Conservation (phyloP, 129 eudicot genomes). For the Artemisia tridentata region DNA sequence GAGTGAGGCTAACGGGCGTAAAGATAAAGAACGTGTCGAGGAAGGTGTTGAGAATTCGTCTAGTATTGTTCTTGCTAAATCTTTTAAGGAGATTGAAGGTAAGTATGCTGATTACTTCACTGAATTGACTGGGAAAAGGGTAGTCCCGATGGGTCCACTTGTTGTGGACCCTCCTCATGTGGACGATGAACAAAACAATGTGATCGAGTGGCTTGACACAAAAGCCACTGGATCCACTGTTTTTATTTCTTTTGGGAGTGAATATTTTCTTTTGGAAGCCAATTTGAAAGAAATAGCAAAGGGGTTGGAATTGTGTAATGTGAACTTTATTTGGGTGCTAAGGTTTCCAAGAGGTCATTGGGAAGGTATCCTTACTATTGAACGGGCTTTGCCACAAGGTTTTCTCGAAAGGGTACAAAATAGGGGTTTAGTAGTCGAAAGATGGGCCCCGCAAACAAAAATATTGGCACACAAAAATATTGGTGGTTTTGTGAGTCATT, state of each 20-base stretch:
- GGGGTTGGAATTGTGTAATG: constrained; percentile 24
- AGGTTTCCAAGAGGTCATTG: constrained; percentile 16
- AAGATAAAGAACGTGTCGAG: constrained; percentile 12
- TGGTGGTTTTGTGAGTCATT: constrained; percentile 29
- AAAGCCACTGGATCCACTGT: constrained; percentile 8
- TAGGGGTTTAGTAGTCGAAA: constrained; percentile 19
- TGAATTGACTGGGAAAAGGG: not conserved
- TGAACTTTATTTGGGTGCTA: constrained; percentile 29
- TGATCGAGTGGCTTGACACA: constrained; percentile 21
- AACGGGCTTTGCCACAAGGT: constrained; percentile 25
- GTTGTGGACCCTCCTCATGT: not conserved
- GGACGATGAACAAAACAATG: not conserved
- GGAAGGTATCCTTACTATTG: not conserved
- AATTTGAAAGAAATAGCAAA: constrained; percentile 23
- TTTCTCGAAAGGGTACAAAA: constrained; percentile 22
- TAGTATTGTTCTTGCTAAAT: constrained; percentile 6
- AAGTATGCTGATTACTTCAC: constrained; percentile 8
- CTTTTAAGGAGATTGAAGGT: constrained; percentile 18
- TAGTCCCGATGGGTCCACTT: constrained; percentile 4
- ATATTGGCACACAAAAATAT: constrained; percentile 12
- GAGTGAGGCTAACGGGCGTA: constrained; percentile 7
- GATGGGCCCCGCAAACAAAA: constrained; percentile 29
- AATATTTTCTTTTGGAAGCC: constrained; percentile 10
- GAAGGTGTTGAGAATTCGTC: constrained; percentile 3
- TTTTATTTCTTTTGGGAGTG: constrained; percentile 30